These are phyloP conservation scores for Sphaerulina vaccinii DNA, from an alignment of 2,329 filamentous ascomycete genomes.

Conservation along the genomic window DNA sequence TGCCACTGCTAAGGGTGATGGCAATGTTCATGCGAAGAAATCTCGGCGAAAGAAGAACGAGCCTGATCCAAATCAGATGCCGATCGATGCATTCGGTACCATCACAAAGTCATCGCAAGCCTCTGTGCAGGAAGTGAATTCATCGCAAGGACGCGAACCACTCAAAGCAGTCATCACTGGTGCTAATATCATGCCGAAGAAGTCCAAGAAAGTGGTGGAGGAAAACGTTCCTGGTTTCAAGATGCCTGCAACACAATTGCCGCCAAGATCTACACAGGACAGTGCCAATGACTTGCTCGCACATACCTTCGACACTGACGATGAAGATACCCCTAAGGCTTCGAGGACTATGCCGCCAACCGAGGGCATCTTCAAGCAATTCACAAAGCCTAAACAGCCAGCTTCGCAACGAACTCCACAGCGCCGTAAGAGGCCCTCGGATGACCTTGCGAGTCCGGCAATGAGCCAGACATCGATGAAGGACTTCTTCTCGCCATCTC, in stretches of 20 bases:
- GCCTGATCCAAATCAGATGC: conserved; percentile 13
- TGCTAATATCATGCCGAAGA: conserved; percentile 12
- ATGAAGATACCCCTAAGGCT: conserved; percentile 21
- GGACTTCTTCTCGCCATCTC: conserved; percentile 32
- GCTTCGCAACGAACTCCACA: conserved; percentile 23
- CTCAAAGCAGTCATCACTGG: conserved; percentile 13
- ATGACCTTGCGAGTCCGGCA: conserved; percentile 28
- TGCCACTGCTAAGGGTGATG: conserved; percentile 16
- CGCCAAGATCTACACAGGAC: background rate
- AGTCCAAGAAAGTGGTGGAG: conserved; percentile 5
- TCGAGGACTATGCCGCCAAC: background rate
- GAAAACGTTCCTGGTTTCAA: conserved; percentile 13
- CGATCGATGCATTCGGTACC: conserved; percentile 15
- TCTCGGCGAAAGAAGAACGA: conserved; percentile 17
- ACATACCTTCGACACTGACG: conserved; percentile 9
- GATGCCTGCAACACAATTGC: conserved; percentile 16
- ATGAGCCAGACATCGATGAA: conserved; percentile 30
- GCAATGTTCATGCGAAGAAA: conserved; percentile 25
- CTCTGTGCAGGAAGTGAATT: conserved; percentile 2
- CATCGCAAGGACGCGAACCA: conserved; percentile 13
- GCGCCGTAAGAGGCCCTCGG: conserved; percentile 32
- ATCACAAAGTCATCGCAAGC: conserved; percentile 22
- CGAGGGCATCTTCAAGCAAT: background rate
- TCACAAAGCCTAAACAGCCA: conserved; percentile 4
- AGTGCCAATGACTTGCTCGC: background rate